These are phyloP conservation scores for Allantophomopsis lycopodina DNA, from an alignment of 2,329 filamentous ascomycete genomes.

Conservation along the genomic window DNA sequence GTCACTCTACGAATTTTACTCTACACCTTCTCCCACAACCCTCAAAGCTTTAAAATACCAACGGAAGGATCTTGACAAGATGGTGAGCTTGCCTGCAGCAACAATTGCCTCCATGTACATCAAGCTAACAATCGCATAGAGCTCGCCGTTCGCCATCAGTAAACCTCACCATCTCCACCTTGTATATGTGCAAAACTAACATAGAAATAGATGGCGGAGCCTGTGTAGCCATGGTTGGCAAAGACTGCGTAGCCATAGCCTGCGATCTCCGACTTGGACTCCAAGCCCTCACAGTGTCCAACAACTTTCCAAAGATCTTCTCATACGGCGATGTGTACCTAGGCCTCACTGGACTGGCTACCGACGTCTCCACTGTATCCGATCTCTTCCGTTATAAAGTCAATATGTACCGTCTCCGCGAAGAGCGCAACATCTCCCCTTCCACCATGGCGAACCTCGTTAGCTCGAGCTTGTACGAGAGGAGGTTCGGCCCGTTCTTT, in stretches of 20 bases:
- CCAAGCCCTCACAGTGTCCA: slow-evolving; percentile 92
- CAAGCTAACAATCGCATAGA: slow-evolving; percentile 36
- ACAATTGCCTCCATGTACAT: slow-evolving; percentile 1
- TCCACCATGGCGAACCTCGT: slow-evolving; percentile 95
- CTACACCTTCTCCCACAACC: too few relatives aligned
- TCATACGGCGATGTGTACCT: slow-evolving; percentile 92
- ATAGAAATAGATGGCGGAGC: slow-evolving; percentile 62
- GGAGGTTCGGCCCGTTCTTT: slow-evolving; percentile 91
- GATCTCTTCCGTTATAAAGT: slow-evolving; percentile 99
- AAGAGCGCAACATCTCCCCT: slow-evolving; percentile 92
- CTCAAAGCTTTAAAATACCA: not conserved
- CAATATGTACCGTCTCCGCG: slow-evolving; percentile 98
- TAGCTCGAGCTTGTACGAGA: slow-evolving; percentile 82
- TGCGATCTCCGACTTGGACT: slow-evolving; percentile 97
- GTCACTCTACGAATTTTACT: not conserved
- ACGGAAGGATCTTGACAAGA: slow-evolving; percentile 6
- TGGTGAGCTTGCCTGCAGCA: slow-evolving; percentile 10
- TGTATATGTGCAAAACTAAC: slow-evolving; percentile 6
- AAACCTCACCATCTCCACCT: slow-evolving; percentile 19
- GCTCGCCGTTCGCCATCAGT: slow-evolving; percentile 95
- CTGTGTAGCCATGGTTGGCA: slow-evolving; percentile 97
- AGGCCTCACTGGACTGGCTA: slow-evolving; percentile 89
- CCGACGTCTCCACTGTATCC: slow-evolving; percentile 85
- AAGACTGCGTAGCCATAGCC: slow-evolving; percentile 98
- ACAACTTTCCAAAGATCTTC: slow-evolving; percentile 99